phyloP scores from a whole-genome alignment of 1,139 yeast species.

The Torulaspora globosa region DNA sequence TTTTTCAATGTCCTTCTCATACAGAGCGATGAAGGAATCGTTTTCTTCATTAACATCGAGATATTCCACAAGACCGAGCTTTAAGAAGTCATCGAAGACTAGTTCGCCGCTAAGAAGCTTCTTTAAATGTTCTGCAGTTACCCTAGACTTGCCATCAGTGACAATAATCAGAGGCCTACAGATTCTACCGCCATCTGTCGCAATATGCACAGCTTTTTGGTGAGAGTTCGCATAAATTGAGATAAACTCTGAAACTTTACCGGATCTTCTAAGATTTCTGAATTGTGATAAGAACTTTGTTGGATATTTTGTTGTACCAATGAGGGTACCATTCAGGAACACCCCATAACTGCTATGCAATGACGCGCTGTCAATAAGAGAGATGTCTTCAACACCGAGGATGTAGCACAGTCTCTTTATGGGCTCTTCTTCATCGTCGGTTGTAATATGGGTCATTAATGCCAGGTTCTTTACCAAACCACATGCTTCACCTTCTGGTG shows the following conservation, averaged over 20 bases:
- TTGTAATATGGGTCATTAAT: constrained; percentile 96
- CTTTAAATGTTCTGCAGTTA: constrained; percentile 63
- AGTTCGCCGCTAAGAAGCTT: constrained; percentile 63
- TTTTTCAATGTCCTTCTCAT: constrained; percentile 58
- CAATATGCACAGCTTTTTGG: constrained; percentile 91
- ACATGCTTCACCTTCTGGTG: constrained; percentile 99
- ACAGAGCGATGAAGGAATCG: constrained; percentile 87
- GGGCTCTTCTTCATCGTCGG: constrained; percentile 96
- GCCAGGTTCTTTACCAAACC: constrained; percentile 96
- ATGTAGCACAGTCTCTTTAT: constrained; percentile 69
- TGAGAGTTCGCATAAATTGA: constrained; percentile 87
- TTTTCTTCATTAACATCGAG: constrained; percentile 97
- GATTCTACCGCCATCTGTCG: constrained; percentile 98
- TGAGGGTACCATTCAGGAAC: constrained; percentile 86
- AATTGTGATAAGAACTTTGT: constrained; percentile 72
- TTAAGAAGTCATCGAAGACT: constrained; percentile 84
- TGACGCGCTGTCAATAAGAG: constrained; percentile 77
- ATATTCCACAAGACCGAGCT: constrained; percentile 85
- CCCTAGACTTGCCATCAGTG: constrained; percentile 64
- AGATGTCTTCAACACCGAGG: constrained; percentile 86
- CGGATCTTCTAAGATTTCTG: constrained; percentile 75
- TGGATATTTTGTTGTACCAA: constrained; percentile 88
- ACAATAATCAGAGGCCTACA: constrained; percentile 95
- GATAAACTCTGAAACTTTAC: constrained; percentile 83
- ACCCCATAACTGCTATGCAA: constrained; percentile 81